Evolutionary conservation across 495 filamentous ascomycete genomes (phyloP), one percentile per base, ranked within the genome.

Genomic region (Talaromyces thailandensis): DNA sequence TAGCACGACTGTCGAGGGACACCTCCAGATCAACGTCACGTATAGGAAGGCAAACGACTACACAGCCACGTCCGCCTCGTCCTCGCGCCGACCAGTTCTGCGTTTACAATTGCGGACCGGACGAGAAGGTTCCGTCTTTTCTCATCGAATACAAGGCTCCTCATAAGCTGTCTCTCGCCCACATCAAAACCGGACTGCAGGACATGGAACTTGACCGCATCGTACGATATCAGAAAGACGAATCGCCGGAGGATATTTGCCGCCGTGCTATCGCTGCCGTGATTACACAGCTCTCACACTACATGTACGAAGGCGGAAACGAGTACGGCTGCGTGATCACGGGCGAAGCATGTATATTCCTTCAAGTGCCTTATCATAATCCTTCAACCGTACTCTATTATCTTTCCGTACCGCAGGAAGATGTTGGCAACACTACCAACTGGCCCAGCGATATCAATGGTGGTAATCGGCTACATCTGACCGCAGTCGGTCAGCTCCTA

Each of bases 131-230:
- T 59, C 50, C 63, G 18, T 65, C 63, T 14, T 64, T 71, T 53
- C 68, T 73, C 7, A 72, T 77, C 60, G 73, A 79, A 64, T 75
- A 79, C 63, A 78, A 77, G 61, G 63, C 75, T 12, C 76, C 75
- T 24, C 70, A 79, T 60, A 76, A 78, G 64, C 68, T 80, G 14
- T 61, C 68, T 9, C 53, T 69, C 16, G 68, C 59, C 26, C 59
- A 67, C 45, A 69, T 71, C 21, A 64, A 72, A 21, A 69, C 66
- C 32, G 71, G 71, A 51, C 60, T 71, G 53, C 65, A 72, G 53
- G 45, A 69, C 31, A 65, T 63, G 45, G 70, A 70, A 31, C 35
- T 72, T 24, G 63, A 65, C 48, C 63, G 64, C 48, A 62, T 72
- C 53, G 53, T 70, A n/a, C 23, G 43, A 24, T 50, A 61, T 29